Percentiles rank a stretch among this genome's conserved stretches.
Conservation (phyloP, 163 green algal species). For the Scenedesmus sp. region DNA sequence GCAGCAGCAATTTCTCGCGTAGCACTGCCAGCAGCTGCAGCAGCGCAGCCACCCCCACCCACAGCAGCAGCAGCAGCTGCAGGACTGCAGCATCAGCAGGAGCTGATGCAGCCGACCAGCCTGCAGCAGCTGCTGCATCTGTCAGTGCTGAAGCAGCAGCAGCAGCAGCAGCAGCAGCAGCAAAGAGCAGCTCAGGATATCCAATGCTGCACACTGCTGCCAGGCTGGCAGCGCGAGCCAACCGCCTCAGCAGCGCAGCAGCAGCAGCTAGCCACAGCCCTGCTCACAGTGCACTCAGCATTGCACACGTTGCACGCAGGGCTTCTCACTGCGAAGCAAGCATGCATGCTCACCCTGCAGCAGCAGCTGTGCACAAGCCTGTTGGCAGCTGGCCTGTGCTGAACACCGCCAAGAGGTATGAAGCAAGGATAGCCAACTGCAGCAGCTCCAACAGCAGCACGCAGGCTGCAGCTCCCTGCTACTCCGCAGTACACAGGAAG, state of each 20-base stretch:
- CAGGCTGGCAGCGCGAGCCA: not conserved
- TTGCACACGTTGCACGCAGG: not conserved
- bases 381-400: not conserved
- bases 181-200: not conserved
- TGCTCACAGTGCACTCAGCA: not conserved
- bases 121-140: not conserved
- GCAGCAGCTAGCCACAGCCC: not conserved
- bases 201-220: not conserved
- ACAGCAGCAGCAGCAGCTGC: not conserved
- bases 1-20: not conserved
- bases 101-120: not conserved
- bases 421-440: not conserved
- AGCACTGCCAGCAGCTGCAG: not conserved
- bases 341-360: not conserved
- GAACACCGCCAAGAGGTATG: slow-evolving; percentile 13
- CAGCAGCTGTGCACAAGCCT: not conserved
- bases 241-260: not conserved
- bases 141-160: not conserved
- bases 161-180: slow-evolving; percentile 21
- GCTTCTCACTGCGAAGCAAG: not conserved
- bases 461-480: not conserved
- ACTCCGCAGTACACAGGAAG: slow-evolving; percentile 12
- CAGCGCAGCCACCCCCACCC: not conserved
- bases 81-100: not conserved
- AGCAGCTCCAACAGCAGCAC: not conserved